Conservation (phyloP, 306 rosid species). For the Ceratonia siliqua region DNA sequence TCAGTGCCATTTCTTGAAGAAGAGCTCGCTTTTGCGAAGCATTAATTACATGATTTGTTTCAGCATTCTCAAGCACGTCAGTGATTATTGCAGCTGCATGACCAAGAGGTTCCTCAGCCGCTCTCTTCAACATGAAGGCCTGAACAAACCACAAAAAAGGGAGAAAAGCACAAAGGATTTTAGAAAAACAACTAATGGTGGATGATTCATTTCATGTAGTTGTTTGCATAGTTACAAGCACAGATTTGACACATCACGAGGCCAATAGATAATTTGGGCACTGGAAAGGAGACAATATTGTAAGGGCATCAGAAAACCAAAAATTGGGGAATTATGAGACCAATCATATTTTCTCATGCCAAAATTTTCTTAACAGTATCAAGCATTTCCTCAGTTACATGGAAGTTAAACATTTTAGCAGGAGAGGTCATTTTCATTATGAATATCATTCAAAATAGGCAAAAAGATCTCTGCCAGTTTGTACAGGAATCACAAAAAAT, state of each 20-base stretch:
- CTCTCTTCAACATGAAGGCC: constrained; percentile 97
- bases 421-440: not conserved
- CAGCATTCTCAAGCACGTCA: constrained; percentile 94
- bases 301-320: constrained; percentile 20
- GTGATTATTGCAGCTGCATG: constrained; percentile 97
- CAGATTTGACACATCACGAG: not conserved
- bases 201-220: not conserved
- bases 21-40: constrained; percentile 93
- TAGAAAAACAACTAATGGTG: constrained; percentile 15
- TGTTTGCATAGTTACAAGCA: not conserved
- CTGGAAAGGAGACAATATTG: not conserved
- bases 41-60: constrained; percentile 78
- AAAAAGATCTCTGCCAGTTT: constrained; percentile 11
- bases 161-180: not conserved
- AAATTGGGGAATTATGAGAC: not conserved
- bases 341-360: not conserved
- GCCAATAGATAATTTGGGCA: not conserved
- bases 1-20: constrained; percentile 96
- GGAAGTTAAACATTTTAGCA: constrained; percentile 4
- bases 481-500: constrained; percentile 3
- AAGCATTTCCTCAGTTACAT: constrained; percentile 14
- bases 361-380: not conserved
- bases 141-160: constrained; percentile 39
- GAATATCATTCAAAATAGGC: constrained; percentile 1
- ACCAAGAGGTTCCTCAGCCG: constrained; percentile 96